Conservation (phyloP, 306 rosid species). For the Hippophae tibetana region DNA sequence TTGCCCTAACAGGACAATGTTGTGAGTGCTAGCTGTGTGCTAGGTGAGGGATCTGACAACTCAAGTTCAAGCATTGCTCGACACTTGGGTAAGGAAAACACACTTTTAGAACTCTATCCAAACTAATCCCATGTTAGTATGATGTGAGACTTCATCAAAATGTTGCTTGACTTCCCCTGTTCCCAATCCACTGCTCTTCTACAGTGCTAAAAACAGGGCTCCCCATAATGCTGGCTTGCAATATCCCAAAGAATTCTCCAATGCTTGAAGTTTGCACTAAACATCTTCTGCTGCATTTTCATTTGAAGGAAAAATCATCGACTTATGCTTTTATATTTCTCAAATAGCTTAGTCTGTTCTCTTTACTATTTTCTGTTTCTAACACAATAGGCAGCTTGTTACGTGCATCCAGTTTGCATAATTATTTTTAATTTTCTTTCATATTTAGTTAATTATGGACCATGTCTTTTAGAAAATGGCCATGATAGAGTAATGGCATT, state of each 20-base stretch:
- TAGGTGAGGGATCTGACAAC: slow-evolving; percentile 81
- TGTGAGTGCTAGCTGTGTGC: slow-evolving; percentile 63
- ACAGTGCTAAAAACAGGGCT: slow-evolving; percentile 74
- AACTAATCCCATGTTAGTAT: too few species aligned
- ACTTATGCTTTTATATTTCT: neutral
- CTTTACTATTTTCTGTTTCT: slow-evolving; percentile 7
- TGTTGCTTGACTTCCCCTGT: too few species aligned
- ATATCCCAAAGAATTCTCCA: slow-evolving; percentile 66
- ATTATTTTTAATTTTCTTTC: too few species aligned
- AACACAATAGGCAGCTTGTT: slow-evolving; percentile 48
- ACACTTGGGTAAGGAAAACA: slow-evolving; percentile 42
- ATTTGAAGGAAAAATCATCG: neutral
- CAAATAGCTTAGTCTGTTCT: neutral
- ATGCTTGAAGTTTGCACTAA: slow-evolving; percentile 53
- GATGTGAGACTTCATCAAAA: too few species aligned
- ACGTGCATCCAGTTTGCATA: too few species aligned
- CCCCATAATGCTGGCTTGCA: slow-evolving; percentile 70
- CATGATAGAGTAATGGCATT: too few species aligned
- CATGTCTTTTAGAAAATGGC: too few species aligned
- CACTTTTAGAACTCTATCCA: too few species aligned
- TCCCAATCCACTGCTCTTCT: slow-evolving; percentile 13
- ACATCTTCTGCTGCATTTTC: neutral
- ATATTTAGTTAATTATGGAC: too few species aligned
- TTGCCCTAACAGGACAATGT: slow-evolving; percentile 34
- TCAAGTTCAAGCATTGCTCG: slow-evolving; percentile 82